These are phyloP conservation scores for Escovopsis sp. DNA, from an alignment of 2,329 filamentous ascomycete genomes.

Conservation along the genomic window DNA sequence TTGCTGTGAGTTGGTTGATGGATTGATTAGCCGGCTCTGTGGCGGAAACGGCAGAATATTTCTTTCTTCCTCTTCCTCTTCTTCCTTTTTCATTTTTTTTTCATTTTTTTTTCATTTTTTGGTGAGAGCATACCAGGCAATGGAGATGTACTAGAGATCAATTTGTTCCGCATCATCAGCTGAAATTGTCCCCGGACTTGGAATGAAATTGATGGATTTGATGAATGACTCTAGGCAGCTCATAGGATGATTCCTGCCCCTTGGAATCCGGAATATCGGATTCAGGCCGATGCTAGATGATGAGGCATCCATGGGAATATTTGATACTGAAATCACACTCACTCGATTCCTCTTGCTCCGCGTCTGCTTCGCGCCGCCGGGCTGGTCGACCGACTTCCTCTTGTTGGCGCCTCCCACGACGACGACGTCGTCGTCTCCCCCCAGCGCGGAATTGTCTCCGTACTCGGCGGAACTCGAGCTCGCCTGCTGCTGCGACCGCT, in stretches of 20 bases:
- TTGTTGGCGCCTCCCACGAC: constrained; percentile 15
- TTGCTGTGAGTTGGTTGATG: constrained; percentile 31
- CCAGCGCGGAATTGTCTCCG: constrained; percentile 36
- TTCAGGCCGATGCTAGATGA: no score
- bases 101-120: no score
- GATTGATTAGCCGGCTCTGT: no score
- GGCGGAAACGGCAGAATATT: no score
- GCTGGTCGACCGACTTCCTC: constrained; percentile 29
- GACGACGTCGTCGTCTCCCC: constrained; percentile 6
- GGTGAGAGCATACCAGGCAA: constrained; percentile 36
- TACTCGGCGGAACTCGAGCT: constrained; percentile 25
- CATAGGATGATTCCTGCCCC: no score
- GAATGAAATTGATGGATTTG: no score
- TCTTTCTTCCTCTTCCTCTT: no score
- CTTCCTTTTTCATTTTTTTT: no score
- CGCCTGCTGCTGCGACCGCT: constrained; percentile 16
- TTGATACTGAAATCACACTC: constrained; percentile 21
- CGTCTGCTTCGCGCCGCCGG: constrained; percentile 35
- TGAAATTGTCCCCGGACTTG: no score
- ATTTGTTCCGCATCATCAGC: no score
- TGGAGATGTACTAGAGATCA: constrained; percentile 38
- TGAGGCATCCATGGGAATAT: neutral
- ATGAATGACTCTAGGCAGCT: no score
- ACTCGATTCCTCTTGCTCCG: constrained; percentile 46
- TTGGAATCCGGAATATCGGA: no score